A percentile compares a stretch with the other conserved stretches of the same genome.
Conservation (phyloP, 2,329 filamentous ascomycete species). For the Epichloe uncinata region DNA sequence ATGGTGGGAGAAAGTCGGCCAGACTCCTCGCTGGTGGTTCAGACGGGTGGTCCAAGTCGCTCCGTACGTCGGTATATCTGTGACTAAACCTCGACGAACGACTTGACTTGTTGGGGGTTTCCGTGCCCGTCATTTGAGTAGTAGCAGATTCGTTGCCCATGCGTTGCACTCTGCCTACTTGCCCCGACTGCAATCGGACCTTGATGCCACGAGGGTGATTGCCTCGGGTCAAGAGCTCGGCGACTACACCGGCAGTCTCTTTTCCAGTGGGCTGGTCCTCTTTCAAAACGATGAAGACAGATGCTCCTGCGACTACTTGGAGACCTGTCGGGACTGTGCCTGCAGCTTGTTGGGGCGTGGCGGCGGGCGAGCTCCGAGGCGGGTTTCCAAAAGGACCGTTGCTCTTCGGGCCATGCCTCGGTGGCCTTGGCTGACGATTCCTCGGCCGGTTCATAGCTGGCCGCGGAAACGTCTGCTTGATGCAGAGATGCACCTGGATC, state of each 20-base stretch:
- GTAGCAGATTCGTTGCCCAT: conserved; percentile 25
- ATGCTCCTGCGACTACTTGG: conserved; percentile 45
- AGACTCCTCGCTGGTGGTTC: conserved; percentile 26
- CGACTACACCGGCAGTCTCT: conserved; percentile 53
- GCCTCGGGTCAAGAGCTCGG: conserved; percentile 55
- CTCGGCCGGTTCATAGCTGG: conserved; percentile 23
- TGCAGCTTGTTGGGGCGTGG: conserved; percentile 20
- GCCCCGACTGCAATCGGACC: conserved; percentile 56
- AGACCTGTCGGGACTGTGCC: conserved; percentile 31
- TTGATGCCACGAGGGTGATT: conserved; percentile 72
- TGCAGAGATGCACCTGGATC: background rate
- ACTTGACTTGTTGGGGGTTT: background rate
- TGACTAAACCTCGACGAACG: conserved; percentile 15
- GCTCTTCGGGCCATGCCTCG: conserved; percentile 1
- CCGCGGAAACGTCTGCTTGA: conserved; percentile 15
- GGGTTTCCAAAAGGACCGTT: conserved; percentile 1
- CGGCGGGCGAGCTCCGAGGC: conserved; percentile 13
- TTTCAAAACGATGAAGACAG: conserved; percentile 63
- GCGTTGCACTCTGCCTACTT: conserved; percentile 60
- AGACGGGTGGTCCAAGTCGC: conserved; percentile 23
- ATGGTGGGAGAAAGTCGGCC: conserved; percentile 35
- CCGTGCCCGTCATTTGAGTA: background rate
- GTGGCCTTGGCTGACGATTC: conserved; percentile 19
- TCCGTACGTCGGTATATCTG: conserved; percentile 22
- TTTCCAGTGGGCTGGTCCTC: conserved; percentile 61